A percentile compares a stretch with the other conserved stretches of the same genome.
These are phyloP conservation scores for Chaetomium globosum DNA, from an alignment of 2,329 filamentous ascomycete species.

Conservation along the genomic window DNA sequence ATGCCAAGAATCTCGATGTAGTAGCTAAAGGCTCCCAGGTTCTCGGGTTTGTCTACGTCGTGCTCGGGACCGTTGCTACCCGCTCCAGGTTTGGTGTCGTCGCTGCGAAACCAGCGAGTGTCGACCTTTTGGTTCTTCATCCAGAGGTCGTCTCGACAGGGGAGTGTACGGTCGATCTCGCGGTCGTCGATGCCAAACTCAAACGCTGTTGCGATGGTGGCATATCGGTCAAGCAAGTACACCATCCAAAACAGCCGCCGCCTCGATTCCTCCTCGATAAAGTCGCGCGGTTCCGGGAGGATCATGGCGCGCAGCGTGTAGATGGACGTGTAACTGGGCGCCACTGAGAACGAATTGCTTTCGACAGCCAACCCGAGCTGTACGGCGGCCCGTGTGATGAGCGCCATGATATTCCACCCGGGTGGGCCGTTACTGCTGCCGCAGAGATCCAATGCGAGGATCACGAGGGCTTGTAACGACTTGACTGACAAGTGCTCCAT, in stretches of 20 bases:
- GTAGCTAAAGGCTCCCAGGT: constrained; percentile 84
- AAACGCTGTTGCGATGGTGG: constrained; percentile 87
- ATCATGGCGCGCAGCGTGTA: constrained; percentile 86
- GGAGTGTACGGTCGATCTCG: constrained; percentile 83
- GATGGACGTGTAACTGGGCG: constrained; percentile 80
- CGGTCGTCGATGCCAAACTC: constrained; percentile 88
- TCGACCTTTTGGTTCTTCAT: constrained; percentile 81
- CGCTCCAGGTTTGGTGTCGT: constrained; percentile 42
- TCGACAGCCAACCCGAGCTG: constrained; percentile 86
- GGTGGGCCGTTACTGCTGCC: constrained; percentile 88
- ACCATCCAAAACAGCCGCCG: constrained; percentile 92
- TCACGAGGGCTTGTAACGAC: constrained; percentile 82
- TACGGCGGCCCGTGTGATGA: constrained; percentile 86
- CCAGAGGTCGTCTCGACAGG: constrained; percentile 86
- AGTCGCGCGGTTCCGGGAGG: constrained; percentile 78
- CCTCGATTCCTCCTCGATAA: constrained; percentile 86
- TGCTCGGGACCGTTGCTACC: constrained; percentile 54
- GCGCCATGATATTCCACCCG: constrained; percentile 86
- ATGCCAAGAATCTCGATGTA: constrained; percentile 90
- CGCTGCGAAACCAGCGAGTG: constrained; percentile 75
- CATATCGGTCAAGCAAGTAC: constrained; percentile 86
- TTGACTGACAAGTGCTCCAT: constrained; percentile 89
- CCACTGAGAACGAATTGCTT: constrained; percentile 74
- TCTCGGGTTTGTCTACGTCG: constrained; percentile 70
- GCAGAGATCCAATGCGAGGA: constrained; percentile 80